phyloP scores from a whole-genome alignment of 164 flowering plant species.

The Liriodendron chinense region DNA sequence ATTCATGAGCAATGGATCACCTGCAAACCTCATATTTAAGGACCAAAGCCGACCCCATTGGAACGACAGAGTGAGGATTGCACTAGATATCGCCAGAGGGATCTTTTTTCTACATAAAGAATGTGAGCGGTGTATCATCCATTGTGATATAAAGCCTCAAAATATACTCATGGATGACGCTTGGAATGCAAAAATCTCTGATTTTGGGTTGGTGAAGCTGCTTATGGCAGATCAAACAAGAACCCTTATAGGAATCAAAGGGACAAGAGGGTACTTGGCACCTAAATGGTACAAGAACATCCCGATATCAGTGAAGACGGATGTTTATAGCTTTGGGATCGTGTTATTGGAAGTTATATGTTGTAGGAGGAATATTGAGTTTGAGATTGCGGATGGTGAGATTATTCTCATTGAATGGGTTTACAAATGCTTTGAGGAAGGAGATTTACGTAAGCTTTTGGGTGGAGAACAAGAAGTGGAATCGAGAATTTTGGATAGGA shows the following conservation, averaged over 20 bases:
- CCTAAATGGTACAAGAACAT: too few species aligned
- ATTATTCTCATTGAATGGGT: slow-evolving; percentile 29
- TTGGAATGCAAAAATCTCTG: slow-evolving; percentile 16
- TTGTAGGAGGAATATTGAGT: slow-evolving; percentile 13
- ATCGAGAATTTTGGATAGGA: slow-evolving; percentile 16
- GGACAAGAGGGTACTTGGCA: too few species aligned
- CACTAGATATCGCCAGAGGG: slow-evolving; percentile 21
- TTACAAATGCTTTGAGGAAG: slow-evolving; percentile 7
- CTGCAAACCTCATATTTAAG: slow-evolving; percentile 15
- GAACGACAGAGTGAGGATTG: slow-evolving; percentile 15
- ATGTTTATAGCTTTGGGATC: slow-evolving; percentile 41
- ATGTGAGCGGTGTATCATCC: slow-evolving; percentile 17
- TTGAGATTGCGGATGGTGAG: slow-evolving; percentile 15
- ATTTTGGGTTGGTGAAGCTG: too few species aligned
- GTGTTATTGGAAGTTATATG: slow-evolving; percentile 28
- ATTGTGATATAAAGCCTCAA: slow-evolving; percentile 25
- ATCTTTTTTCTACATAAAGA: slow-evolving; percentile 20
- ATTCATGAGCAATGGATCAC: slow-evolving; percentile 18
- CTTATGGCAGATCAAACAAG: too few species aligned
- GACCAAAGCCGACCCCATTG: slow-evolving; percentile 12
- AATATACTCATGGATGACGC: slow-evolving; percentile 21
- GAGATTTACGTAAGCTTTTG: slow-evolving; percentile 15
- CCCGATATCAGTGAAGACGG: too few species aligned
- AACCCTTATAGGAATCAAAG: too few species aligned
- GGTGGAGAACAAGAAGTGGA: slow-evolving; percentile 17